These are phyloP conservation scores for Rhamnella rubrinervis DNA, from an alignment of 331 rosid genomes.

Conservation along the genomic window DNA sequence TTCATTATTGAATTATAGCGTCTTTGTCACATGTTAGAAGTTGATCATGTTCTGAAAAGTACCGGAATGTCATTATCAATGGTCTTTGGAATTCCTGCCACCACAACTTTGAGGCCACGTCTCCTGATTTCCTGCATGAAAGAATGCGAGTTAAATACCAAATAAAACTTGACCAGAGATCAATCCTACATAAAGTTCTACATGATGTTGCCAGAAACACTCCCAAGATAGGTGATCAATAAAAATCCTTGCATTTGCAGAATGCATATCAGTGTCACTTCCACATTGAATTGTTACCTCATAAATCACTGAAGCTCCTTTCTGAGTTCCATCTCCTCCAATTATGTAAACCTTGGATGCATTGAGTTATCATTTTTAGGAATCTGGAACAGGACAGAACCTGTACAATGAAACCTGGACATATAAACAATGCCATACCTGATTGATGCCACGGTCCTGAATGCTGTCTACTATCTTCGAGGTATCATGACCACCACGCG, in stretches of 20 bases:
- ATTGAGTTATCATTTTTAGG: not conserved
- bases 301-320: constrained; percentile 48
- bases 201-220: not conserved
- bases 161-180: not conserved
- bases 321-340: constrained; percentile 73
- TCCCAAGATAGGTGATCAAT: not conserved
- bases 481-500: constrained; percentile 44
- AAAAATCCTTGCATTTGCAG: not conserved
- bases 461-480: constrained; percentile 52
- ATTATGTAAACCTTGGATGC: constrained; percentile 49
- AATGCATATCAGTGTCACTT: not conserved
- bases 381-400: not conserved
- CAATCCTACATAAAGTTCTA: not conserved
- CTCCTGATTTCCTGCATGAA: constrained; percentile 46
- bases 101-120: constrained; percentile 51
- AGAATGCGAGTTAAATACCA: not conserved
- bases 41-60: constrained; percentile 3
- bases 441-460: constrained; percentile 50
- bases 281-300: constrained; percentile 36
- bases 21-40: not conserved
- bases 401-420: not conserved
- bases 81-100: constrained; percentile 60
- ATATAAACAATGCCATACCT: constrained; percentile 15
- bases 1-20: not conserved
- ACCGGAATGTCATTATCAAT: constrained; percentile 56